phyloP scores from a whole-genome alignment of 2,329 filamentous ascomycete genomes.

The Pseudogymnoascus pannorum region DNA sequence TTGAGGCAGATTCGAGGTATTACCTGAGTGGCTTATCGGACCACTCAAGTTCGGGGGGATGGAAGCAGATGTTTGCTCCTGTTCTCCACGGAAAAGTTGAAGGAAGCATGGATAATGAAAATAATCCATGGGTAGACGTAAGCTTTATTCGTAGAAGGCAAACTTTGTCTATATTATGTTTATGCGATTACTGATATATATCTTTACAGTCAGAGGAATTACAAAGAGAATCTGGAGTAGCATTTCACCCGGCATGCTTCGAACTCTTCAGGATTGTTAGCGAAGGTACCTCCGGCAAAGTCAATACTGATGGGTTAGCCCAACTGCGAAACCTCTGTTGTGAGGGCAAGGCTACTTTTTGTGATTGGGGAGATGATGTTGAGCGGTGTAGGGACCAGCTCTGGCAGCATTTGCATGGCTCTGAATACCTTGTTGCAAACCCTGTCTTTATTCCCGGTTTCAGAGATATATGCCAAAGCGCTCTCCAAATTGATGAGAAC shows the following conservation, averaged over 20 bases:
- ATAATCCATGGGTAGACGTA: background rate
- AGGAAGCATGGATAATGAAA: background rate
- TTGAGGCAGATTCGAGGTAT: background rate
- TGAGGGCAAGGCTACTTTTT: background rate
- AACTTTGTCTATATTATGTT: background rate
- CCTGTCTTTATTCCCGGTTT: constrained; percentile 22
- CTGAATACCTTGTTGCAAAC: constrained; percentile 22
- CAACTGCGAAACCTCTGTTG: background rate
- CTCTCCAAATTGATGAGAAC: background rate
- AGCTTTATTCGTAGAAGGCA: background rate
- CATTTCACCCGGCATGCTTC: constrained; percentile 20
- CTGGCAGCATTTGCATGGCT: constrained; percentile 16
- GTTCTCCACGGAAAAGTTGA: background rate
- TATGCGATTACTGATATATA: background rate
- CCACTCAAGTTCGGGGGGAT: background rate
- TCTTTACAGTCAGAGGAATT: background rate
- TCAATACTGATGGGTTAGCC: constrained; percentile 14
- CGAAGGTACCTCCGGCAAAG: background rate
- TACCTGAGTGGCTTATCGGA: background rate
- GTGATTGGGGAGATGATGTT: background rate
- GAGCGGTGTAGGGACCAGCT: background rate
- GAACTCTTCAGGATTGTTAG: constrained; percentile 15
- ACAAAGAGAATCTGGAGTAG: constrained; percentile 14
- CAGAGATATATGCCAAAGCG: constrained; percentile 13
- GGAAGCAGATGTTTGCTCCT: background rate